These are phyloP conservation scores for Fusarium papillatum DNA, from an alignment of 2,329 filamentous ascomycete genomes.

Conservation along the genomic window DNA sequence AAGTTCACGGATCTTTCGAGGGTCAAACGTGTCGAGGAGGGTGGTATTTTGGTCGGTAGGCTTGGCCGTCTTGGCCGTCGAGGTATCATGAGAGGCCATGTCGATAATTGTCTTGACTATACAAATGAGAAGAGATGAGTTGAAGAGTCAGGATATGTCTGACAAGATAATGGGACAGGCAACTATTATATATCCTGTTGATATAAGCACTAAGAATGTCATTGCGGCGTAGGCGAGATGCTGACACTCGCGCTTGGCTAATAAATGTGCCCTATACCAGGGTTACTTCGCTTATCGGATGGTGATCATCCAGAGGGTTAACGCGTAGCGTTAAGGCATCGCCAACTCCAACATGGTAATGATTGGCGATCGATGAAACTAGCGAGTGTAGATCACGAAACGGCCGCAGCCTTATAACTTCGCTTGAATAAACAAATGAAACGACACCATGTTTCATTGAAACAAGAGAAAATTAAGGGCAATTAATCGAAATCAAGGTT, in stretches of 20 bases:
- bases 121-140: background rate
- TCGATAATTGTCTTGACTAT: too few relatives aligned
- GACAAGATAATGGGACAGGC: background rate
- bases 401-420: background rate
- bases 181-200: background rate
- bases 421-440: background rate
- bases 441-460: background rate
- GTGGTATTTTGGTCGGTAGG: background rate
- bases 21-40: background rate
- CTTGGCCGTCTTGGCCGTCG: background rate
- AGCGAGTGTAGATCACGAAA: background rate
- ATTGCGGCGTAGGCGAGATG: background rate
- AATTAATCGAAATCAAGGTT: background rate
- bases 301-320: background rate
- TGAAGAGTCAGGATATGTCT: background rate
- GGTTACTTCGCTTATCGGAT: background rate
- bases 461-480: background rate
- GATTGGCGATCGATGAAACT: background rate
- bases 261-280: background rate
- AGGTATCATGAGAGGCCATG: background rate
- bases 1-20: constrained; percentile 6
- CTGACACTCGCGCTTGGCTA: background rate
- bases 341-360: background rate
- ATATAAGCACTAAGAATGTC: background rate
- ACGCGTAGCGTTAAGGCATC: background rate